Evolutionary conservation across 2,329 filamentous ascomycete genomes (phyloP), one percentile per base, ranked within the genome.

Genomic region (Aureobasidium sp.): DNA sequence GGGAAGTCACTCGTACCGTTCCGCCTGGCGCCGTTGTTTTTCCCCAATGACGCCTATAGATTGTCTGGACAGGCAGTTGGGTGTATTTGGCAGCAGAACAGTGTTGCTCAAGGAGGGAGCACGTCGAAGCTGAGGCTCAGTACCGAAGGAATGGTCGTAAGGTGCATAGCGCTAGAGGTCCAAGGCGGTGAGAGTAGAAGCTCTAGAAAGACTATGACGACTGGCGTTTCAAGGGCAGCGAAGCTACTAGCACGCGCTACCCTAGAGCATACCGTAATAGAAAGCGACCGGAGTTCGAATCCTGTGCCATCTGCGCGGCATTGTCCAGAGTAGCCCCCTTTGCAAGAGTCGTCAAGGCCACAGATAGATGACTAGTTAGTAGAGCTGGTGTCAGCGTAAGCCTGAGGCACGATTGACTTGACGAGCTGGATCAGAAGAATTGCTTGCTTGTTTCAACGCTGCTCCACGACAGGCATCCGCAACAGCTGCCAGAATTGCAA

Each of bases 121-220:
- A 21, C 14, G 8, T n/a, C 27, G 27, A 41, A 41, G 13, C 51
- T 42, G 36, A 9, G 51, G 51, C 4, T 13, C 5, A 25, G 11
- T 54, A 32, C 51, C 51, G 27, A n/a, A 41, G 16, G 11, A 27
- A 57, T 50, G 47, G 47, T 21, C 27, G 30, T 27, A 11, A n/a
- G 39, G 53, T 44, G 39, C 39, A 36, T 57, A 9, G 39, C 39
- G 53, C 53, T 57, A 57, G 53, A 42, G 21, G 53, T 45, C 51
- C 36, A 57, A 57, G 53, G 53, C 53, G 53, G 53, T 57, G 53
- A 57, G 41, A n/a, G n/a, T 36, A 6, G 53, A 45, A 57, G 53
- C 53, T 57, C 29, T 57, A 36, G 53, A 57, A 57, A 57, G 53
- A 45, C 41, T 39, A n/a, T 57, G 53, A 57, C 53, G 53, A 45